phyloP scores from a whole-genome alignment of 129 eudicot genomes.

The Gnaphalium uliginosum region DNA sequence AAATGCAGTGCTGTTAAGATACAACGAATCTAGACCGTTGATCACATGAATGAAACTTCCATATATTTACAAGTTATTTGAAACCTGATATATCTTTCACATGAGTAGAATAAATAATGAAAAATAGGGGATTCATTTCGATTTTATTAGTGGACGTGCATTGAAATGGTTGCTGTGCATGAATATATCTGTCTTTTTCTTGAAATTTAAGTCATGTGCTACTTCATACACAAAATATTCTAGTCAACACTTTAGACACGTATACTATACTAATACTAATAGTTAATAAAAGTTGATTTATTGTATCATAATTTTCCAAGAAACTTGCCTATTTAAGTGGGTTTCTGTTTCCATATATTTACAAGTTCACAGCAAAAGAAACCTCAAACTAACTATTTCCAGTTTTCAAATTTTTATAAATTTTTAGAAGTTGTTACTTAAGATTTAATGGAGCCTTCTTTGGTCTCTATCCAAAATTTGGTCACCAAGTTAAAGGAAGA shows the following conservation, averaged over 20 bases:
- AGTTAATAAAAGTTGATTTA: background rate
- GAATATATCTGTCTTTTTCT: too few species aligned
- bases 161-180: too few species aligned
- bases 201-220: too few species aligned
- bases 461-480: constrained; percentile 39
- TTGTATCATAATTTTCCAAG: background rate
- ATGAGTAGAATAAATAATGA: too few species aligned
- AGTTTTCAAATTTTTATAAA: background rate
- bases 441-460: constrained; percentile 25
- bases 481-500: constrained; percentile 39
- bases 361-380: background rate
- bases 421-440: background rate
- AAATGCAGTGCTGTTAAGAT: too few species aligned
- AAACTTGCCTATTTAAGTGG: background rate
- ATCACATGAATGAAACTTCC: too few species aligned
- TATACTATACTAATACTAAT: background rate
- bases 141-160: too few species aligned
- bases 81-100: too few species aligned
- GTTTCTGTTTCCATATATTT: background rate
- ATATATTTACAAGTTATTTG: too few species aligned
- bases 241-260: background rate
- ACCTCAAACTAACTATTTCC: background rate
- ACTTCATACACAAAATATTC: background rate
- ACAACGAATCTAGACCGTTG: too few species aligned
- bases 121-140: too few species aligned